phyloP scores from a whole-genome alignment of 2,329 filamentous ascomycete genomes.

The Penicillium sp. region DNA sequence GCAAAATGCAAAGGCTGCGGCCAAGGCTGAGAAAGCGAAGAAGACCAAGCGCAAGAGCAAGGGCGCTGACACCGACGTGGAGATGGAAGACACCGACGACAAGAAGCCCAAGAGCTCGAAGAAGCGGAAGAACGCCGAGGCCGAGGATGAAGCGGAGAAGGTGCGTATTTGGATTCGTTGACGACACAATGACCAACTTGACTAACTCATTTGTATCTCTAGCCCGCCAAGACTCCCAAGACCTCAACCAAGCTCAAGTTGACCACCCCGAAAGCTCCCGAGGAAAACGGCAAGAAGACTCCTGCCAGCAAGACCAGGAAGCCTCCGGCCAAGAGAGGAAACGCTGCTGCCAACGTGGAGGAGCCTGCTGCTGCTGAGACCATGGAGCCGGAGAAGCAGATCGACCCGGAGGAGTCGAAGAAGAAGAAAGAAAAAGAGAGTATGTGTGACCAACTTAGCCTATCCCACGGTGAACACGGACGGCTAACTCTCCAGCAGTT shows the following conservation, averaged over 20 bases:
- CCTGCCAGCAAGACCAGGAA: conserved; percentile 55
- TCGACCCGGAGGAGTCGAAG: conserved; percentile 52
- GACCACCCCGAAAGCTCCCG: conserved; percentile 56
- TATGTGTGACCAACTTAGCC: conserved; percentile 24
- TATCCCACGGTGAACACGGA: neutral
- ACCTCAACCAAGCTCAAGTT: conserved; percentile 50
- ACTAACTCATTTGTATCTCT: conserved; percentile 18
- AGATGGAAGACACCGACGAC: conserved; percentile 45
- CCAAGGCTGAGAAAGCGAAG: conserved; percentile 54
- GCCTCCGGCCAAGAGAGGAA: conserved; percentile 39
- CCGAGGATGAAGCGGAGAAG: conserved; percentile 66
- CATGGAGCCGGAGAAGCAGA: conserved; percentile 48
- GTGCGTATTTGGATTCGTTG: conserved; percentile 39
- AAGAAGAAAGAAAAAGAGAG: conserved; percentile 56
- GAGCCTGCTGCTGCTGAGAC: conserved; percentile 53
- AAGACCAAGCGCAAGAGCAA: conserved; percentile 49
- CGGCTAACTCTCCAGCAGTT: conserved; percentile 47
- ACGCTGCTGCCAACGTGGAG: conserved; percentile 55
- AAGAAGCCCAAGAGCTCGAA: conserved; percentile 48
- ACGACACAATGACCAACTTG: neutral
- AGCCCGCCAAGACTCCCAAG: conserved; percentile 64
- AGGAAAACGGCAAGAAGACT: conserved; percentile 44
- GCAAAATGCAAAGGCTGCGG: conserved; percentile 21
- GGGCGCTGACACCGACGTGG: conserved; percentile 49
- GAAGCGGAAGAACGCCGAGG: conserved; percentile 74